Evolutionary conservation across 1,139 yeast genomes (phyloP), one percentile per base, ranked within the genome.

Genomic region (Kodamaea plutei): DNA sequence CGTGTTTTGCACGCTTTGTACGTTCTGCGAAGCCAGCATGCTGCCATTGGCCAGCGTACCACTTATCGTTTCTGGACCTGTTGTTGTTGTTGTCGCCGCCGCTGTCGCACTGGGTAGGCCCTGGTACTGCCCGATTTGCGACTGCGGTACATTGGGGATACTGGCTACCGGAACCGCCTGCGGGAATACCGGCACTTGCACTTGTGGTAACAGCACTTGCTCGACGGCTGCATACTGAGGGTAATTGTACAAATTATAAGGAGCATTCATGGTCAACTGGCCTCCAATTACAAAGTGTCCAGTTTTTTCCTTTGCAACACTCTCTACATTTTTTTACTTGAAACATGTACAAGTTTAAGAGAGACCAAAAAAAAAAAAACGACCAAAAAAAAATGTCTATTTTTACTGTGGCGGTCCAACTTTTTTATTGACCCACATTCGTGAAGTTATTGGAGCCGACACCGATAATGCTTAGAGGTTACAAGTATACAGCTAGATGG

Each of bases 221-320:
- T 38, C 42, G n/a, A 32, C 23, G 4, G 33, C 24, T 15, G 26
- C 16, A 26, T 19, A 24, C 11, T 35, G 34, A 14, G 30, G 36
- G 28, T 36, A 41, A 12, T 30, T 25, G 25, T 41, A 41, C 21
- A 33, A 37, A 31, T 41, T 41, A 25, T 35, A 40, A 10, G 44
- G 44, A 16, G 36, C 30, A 24, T 37, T 41, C 45, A 41, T 41
- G 30, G 34, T n/a, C n/a, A n/a, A n/a, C n/a, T n/a, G n/a, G n/a
- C 24, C 23, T 9, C 23, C 23, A 21, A 21, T 21, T 21, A 18
- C 20, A 12, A 21, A 10, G 26, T 23, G 26, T 23, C 26, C 18
- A 13, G 18, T 14, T 23, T 23, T 23, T 23, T 23, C 26, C 26
- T 15, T 15, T 14, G 16, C 26, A 23, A 23, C 10, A 21, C 12